Evolutionary conservation across 495 filamentous ascomycete species (phyloP).

Genomic region (Penicillium dipodomyicola): DNA sequence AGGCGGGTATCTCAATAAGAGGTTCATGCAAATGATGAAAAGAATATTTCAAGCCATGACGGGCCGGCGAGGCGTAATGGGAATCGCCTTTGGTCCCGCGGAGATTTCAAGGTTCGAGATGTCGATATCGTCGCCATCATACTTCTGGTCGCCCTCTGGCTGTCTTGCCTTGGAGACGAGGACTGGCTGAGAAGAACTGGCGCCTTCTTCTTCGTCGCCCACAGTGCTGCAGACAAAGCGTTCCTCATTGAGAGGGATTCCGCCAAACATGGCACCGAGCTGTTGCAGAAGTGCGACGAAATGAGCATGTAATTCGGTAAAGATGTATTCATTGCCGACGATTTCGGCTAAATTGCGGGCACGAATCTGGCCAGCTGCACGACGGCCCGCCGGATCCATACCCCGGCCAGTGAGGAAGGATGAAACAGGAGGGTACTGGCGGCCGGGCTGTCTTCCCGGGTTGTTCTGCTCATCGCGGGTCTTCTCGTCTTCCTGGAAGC

Average conservation of each 20-base stretch:
- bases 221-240: conserved; percentile 45
- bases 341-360: conserved; percentile 81
- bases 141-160: conserved; percentile 24
- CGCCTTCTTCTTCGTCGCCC: conserved; percentile 31
- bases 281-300: conserved; percentile 75
- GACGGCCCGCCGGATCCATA: conserved; percentile 57
- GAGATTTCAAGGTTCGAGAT: conserved; percentile 40
- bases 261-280: conserved; percentile 54
- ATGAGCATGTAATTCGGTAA: conserved; percentile 77
- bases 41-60: conserved; percentile 36
- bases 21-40: conserved; percentile 16
- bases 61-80: conserved; percentile 41
- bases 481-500: conserved; percentile 48
- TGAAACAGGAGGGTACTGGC: conserved; percentile 55
- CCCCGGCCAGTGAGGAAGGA: conserved; percentile 63
- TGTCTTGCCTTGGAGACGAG: conserved; percentile 22
- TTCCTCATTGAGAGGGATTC: conserved; percentile 44
- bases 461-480: conserved; percentile 43
- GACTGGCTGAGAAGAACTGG: conserved; percentile 22
- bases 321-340: conserved; percentile 81
- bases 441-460: conserved; percentile 23
- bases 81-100: conserved; percentile 44
- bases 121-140: conserved; percentile 36
- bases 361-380: conserved; percentile 54
- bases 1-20: conserved; percentile 26